A percentile compares a stretch with the other conserved stretches of the same genome.
Conservation (phyloP, 1,284 basidiomycete species). For the Amylostereum areolatum region DNA sequence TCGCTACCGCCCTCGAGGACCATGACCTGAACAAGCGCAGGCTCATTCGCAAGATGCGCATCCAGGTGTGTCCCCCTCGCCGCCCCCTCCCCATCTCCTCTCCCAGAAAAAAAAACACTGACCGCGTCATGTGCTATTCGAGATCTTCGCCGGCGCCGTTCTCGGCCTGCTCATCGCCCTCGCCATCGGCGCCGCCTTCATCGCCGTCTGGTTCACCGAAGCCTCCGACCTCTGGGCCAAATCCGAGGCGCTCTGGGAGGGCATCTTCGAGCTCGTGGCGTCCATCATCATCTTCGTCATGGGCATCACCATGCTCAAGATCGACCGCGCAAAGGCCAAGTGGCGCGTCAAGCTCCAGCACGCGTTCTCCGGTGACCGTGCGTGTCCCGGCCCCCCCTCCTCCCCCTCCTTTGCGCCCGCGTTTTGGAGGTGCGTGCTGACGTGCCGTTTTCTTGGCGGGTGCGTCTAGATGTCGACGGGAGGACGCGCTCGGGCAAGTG, state of each 20-base stretch:
- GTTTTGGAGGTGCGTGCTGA: not conserved
- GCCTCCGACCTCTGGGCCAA: conserved; percentile 66
- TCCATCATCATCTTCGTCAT: conserved; percentile 65
- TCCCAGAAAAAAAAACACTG: not conserved
- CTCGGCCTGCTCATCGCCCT: conserved; percentile 74
- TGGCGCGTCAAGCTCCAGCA: conserved; percentile 85
- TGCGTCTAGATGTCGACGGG: conserved; percentile 31
- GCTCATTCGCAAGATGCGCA: conserved; percentile 55
- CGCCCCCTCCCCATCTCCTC: too few species aligned
- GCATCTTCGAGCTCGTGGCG: conserved; percentile 78
- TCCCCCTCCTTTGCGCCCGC: not conserved
- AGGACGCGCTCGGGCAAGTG: conserved; percentile 61
- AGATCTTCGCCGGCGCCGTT: conserved; percentile 79
- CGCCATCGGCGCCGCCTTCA: conserved; percentile 72
- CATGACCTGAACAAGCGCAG: conserved; percentile 10
- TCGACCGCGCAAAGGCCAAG: conserved; percentile 72
- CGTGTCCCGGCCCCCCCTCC: conserved; percentile 12
- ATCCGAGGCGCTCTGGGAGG: conserved; percentile 74
- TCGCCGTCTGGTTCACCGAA: conserved; percentile 78
- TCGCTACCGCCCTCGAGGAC: not conserved
- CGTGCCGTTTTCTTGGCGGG: not conserved
- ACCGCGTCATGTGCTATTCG: conserved; percentile 6
- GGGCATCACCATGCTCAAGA: conserved; percentile 43
- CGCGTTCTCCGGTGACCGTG: conserved; percentile 65
- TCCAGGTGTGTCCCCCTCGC: conserved; percentile 52